Percentiles rank a stretch among this genome's conserved stretches.
These are phyloP conservation scores for Onygenales sp. DNA, from an alignment of 2,329 filamentous ascomycete species.

Conservation along the genomic window DNA sequence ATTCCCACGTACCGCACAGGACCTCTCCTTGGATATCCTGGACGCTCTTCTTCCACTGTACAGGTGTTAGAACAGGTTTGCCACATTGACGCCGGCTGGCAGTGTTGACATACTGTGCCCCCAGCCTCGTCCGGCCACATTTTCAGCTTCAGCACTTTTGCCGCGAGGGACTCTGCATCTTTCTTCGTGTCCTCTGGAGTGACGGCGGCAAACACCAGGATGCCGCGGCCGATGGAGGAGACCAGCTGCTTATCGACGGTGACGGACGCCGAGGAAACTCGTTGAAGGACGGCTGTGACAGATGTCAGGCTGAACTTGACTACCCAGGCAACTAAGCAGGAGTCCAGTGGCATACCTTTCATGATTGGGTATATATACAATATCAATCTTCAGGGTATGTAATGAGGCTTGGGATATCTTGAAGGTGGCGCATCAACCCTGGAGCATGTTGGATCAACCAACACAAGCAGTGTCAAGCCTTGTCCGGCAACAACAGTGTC, in stretches of 20 bases:
- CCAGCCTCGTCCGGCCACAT: conserved; percentile 80
- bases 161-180: conserved; percentile 73
- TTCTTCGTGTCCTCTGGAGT: conserved; percentile 83
- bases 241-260: conserved; percentile 85
- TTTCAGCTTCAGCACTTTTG: conserved; percentile 80
- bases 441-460: background rate
- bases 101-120: conserved; percentile 43
- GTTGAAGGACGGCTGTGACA: conserved; percentile 70
- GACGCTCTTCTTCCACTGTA: conserved; percentile 82
- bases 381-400: background rate
- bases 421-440: background rate
- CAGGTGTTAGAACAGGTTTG: conserved; percentile 2
- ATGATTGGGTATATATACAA: conserved; percentile 14
- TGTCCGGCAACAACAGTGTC: too few species aligned
- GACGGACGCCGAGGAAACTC: conserved; percentile 90
- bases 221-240: conserved; percentile 80
- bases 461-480: too few species aligned
- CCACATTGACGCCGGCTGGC: background rate
- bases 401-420: background rate
- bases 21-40: conserved; percentile 83
- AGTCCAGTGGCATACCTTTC: conserved; percentile 26
- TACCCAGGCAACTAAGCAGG: conserved; percentile 3
- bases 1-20: conserved; percentile 63
- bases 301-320: background rate
- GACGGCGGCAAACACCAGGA: conserved; percentile 86